These are phyloP conservation scores for Obelidium mucronatum DNA, from an alignment of 192 early-diverging fungal species.

Conservation along the genomic window DNA sequence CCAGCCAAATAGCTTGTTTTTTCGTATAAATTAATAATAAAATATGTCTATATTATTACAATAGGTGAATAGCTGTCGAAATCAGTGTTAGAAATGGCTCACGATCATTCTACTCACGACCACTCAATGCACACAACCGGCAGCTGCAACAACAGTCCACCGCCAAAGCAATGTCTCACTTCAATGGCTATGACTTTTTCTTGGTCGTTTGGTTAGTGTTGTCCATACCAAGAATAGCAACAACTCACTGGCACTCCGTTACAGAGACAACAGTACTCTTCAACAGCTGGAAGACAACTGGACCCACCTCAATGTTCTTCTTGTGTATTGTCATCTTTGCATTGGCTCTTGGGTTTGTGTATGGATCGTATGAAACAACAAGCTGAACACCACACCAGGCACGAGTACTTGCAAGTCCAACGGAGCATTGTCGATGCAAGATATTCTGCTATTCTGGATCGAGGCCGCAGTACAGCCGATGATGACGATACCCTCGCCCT, in stretches of 20 bases:
- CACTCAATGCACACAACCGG: constrained; percentile 3
- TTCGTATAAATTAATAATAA: neutral
- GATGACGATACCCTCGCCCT: neutral
- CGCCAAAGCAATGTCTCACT: constrained; percentile 8
- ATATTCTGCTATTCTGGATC: neutral
- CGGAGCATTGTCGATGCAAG: constrained; percentile 10
- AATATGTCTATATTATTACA: neutral
- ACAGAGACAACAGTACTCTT: constrained; percentile 22
- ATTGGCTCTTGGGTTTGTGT: constrained; percentile 14
- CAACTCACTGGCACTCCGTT: neutral
- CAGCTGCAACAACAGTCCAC: neutral
- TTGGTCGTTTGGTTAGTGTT: constrained; percentile 11
- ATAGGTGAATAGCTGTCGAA: neutral
- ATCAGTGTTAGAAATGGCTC: constrained; percentile 1
- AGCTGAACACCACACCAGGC: neutral
- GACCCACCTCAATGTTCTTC: constrained; percentile 10
- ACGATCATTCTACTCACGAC: constrained; percentile 12
- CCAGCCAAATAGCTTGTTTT: neutral
- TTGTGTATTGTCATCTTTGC: constrained; percentile 20
- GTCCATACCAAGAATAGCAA: neutral
- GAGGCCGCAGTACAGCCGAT: neutral
- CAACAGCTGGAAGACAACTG: constrained; percentile 2
- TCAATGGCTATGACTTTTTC: constrained; percentile 25
- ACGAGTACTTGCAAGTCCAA: constrained; percentile 18
- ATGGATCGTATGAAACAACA: no score